These are phyloP conservation scores for Diplodia sapinea DNA, from an alignment of 2,329 filamentous ascomycete genomes.

Conservation along the genomic window DNA sequence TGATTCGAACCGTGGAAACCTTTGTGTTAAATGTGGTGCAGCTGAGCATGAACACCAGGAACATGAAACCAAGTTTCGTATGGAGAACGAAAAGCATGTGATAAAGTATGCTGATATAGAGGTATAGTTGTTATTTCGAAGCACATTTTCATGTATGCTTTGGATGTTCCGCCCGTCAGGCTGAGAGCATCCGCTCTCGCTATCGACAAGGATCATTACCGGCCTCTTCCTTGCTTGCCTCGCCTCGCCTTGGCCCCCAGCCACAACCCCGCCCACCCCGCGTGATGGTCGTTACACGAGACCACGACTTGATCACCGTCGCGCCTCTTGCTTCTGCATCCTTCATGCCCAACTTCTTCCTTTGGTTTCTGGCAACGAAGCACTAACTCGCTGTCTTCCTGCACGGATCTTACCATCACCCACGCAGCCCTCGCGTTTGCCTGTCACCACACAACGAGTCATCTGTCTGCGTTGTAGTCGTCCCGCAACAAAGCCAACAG, in stretches of 20 bases:
- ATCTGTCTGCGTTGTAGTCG: not conserved
- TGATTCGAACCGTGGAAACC: not conserved
- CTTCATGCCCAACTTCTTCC: not conserved
- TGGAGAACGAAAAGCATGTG: not conserved
- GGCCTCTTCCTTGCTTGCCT: conserved; percentile 22
- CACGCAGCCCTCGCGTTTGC: not conserved
- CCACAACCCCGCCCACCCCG: conserved; percentile 14
- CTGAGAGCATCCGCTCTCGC: not conserved
- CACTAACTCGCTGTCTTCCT: not conserved
- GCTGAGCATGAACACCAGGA: not conserved
- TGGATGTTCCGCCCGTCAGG: not conserved
- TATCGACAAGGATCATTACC: conserved; percentile 8
- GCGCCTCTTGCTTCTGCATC: not conserved
- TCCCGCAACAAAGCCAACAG: not conserved
- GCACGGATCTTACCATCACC: not conserved
- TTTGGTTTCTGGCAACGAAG: not conserved
- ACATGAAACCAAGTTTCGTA: not conserved
- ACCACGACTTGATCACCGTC: not conserved
- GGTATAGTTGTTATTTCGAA: not conserved
- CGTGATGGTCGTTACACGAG: not conserved
- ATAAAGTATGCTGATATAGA: not conserved
- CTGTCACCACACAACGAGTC: not conserved
- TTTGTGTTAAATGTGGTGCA: not conserved
- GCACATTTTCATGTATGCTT: not conserved
- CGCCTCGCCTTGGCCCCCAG: conserved; percentile 9